These are phyloP conservation scores for Diutina catenulata DNA, from an alignment of 1,139 yeast genomes.

Conservation along the genomic window DNA sequence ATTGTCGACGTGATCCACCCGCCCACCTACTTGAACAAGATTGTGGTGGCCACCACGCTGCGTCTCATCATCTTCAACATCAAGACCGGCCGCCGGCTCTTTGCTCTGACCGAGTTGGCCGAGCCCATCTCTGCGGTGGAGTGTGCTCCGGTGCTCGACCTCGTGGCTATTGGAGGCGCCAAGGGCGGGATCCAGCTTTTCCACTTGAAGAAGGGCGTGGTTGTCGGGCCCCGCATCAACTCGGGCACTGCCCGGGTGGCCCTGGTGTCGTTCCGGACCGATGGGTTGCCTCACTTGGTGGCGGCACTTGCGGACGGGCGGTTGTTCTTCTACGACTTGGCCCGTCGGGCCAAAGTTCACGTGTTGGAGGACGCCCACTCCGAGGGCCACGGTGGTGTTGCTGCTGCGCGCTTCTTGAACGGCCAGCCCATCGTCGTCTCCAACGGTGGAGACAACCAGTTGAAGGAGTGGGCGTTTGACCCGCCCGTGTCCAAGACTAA, in stretches of 20 bases:
- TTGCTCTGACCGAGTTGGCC: slow-evolving; percentile 40
- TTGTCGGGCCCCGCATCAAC: slow-evolving; percentile 38
- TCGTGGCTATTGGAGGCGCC: slow-evolving; percentile 66
- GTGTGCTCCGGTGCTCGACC: slow-evolving; percentile 78
- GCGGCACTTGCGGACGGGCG: slow-evolving; percentile 77
- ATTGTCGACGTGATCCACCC: slow-evolving; percentile 69
- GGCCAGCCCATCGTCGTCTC: slow-evolving; percentile 93
- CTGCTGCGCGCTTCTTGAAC: slow-evolving; percentile 63
- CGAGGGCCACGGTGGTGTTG: slow-evolving; percentile 71
- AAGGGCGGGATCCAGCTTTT: slow-evolving; percentile 56
- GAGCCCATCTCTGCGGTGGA: slow-evolving; percentile 49
- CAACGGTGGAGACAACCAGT: slow-evolving; percentile 82
- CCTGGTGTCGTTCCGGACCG: slow-evolving; percentile 82
- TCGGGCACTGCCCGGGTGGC: slow-evolving; percentile 36
- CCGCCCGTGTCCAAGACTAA: slow-evolving; percentile 69
- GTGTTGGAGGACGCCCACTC: slow-evolving; percentile 62
- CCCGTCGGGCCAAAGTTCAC: slow-evolving; percentile 62
- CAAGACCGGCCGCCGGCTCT: slow-evolving; percentile 66
- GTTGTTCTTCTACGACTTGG: slow-evolving; percentile 73
- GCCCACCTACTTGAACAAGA: slow-evolving; percentile 85
- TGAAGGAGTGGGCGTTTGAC: slow-evolving; percentile 89
- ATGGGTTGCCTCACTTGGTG: slow-evolving; percentile 76
- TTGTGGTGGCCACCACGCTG: slow-evolving; percentile 65
- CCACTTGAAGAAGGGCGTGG: slow-evolving; percentile 57
- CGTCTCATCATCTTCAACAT: slow-evolving; percentile 56